Evolutionary conservation across 1,139 yeast species (phyloP).

Genomic region (Ogataea hybrid): DNA sequence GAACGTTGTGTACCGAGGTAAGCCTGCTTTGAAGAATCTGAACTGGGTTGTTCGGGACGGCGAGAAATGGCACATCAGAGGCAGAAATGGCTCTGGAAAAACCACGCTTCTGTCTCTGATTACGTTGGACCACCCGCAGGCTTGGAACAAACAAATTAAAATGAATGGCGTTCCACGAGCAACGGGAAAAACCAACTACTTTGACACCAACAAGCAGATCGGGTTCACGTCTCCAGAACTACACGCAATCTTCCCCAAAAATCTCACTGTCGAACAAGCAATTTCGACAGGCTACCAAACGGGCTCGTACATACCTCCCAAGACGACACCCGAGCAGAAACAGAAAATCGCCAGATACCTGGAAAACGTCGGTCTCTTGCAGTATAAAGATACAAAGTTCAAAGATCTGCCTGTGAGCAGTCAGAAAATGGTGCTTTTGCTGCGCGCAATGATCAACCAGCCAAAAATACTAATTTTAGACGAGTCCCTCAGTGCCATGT

Average conservation of each 20-base stretch:
- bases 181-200: slow-evolving; percentile 75
- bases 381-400: slow-evolving; percentile 41
- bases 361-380: slow-evolving; percentile 35
- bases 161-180: slow-evolving; percentile 67
- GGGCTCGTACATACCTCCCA: slow-evolving; percentile 54
- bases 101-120: slow-evolving; percentile 80
- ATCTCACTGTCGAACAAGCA: slow-evolving; percentile 52
- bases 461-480: slow-evolving; percentile 82
- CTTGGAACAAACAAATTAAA: slow-evolving; percentile 74
- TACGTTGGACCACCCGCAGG: slow-evolving; percentile 95
- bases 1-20: slow-evolving; percentile 63
- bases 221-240: slow-evolving; percentile 93
- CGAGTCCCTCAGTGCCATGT: slow-evolving; percentile 94
- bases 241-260: slow-evolving; percentile 74
- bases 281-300: slow-evolving; percentile 73
- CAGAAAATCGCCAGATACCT: slow-evolving; percentile 36
- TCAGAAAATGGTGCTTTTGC: slow-evolving; percentile 75
- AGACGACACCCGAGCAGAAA: slow-evolving; percentile 37
- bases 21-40: slow-evolving; percentile 56
- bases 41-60: slow-evolving; percentile 68
- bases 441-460: slow-evolving; percentile 71
- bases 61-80: slow-evolving; percentile 85
- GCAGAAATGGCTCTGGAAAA: slow-evolving; percentile 92
- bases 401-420: slow-evolving; percentile 60
- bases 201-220: slow-evolving; percentile 72